These are phyloP conservation scores for Nothophoma quercina DNA, from an alignment of 2,329 filamentous ascomycete genomes.

Conservation along the genomic window DNA sequence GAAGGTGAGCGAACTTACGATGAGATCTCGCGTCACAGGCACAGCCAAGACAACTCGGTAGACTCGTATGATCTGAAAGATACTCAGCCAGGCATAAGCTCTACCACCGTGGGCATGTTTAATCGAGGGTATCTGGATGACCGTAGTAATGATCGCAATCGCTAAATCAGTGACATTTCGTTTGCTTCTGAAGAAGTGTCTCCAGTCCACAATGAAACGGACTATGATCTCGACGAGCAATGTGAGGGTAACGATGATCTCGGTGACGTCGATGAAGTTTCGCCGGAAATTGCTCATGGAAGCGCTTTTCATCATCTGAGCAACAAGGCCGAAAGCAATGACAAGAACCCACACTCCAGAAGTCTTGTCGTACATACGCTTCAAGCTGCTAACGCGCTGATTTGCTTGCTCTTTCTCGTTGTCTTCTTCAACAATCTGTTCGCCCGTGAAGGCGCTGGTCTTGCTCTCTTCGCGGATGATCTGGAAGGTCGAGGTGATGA, in stretches of 20 bases:
- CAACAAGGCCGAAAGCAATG: constrained; percentile 81
- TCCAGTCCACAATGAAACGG: constrained; percentile 80
- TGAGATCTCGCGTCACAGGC: constrained; percentile 84
- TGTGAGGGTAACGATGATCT: constrained; percentile 78
- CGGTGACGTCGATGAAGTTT: constrained; percentile 72
- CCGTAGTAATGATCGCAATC: constrained; percentile 79
- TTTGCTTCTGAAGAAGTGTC: constrained; percentile 75
- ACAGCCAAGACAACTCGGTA: constrained; percentile 93
- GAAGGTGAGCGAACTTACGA: constrained; percentile 57
- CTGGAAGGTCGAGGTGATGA: constrained; percentile 98
- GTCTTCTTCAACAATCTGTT: constrained; percentile 60
- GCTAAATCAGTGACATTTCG: constrained; percentile 82
- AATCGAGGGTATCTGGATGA: constrained; percentile 87
- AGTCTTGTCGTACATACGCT: constrained; percentile 77
- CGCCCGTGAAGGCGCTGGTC: constrained; percentile 87
- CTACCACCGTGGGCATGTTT: constrained; percentile 67
- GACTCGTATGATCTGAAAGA: constrained; percentile 91
- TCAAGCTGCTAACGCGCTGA: constrained; percentile 62
- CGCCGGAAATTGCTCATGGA: constrained; percentile 70
- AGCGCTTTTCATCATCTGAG: constrained; percentile 79
- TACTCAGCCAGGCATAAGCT: constrained; percentile 83
- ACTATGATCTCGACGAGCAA: constrained; percentile 84
- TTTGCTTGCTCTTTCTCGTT: constrained; percentile 44
- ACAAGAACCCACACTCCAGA: constrained; percentile 79
- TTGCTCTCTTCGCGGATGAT: constrained; percentile 97